These are phyloP conservation scores for Pyrenula massariospora DNA, from an alignment of 495 filamentous ascomycete species.

Conservation along the genomic window DNA sequence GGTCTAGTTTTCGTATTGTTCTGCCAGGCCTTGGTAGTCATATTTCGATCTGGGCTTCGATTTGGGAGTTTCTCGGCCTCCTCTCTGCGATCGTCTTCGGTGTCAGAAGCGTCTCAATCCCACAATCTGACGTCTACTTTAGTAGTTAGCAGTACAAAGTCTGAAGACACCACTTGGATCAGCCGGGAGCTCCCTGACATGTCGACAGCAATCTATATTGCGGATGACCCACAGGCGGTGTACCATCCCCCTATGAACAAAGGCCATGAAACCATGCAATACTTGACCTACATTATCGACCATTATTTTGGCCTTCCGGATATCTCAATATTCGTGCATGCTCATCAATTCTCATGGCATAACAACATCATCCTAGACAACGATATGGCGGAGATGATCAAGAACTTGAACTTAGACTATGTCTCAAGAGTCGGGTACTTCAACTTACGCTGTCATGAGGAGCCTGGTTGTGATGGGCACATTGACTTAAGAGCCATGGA, in stretches of 20 bases:
- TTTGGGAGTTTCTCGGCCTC: neutral
- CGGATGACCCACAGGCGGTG: slow-evolving; percentile 31
- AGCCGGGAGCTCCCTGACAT: slow-evolving; percentile 33
- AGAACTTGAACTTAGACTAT: slow-evolving; percentile 41
- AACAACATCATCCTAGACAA: slow-evolving; percentile 36
- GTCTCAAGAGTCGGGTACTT: slow-evolving; percentile 46
- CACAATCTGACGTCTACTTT: slow-evolving; percentile 32
- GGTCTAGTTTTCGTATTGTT: neutral
- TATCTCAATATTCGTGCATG: slow-evolving; percentile 49
- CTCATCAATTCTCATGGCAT: slow-evolving; percentile 53
- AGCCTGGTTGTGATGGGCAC: slow-evolving; percentile 48
- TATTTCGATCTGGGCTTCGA: neutral
- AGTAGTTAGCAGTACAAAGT: slow-evolving; percentile 41
- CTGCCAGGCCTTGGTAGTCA: neutral
- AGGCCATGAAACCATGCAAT: slow-evolving; percentile 47
- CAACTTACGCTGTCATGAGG: slow-evolving; percentile 55
- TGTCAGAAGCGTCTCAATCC: neutral
- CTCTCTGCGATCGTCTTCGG: neutral
- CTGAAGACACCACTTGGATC: slow-evolving; percentile 46
- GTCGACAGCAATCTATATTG: slow-evolving; percentile 40
- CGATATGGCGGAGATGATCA: slow-evolving; percentile 36
- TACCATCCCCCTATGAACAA: slow-evolving; percentile 40
- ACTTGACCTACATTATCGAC: slow-evolving; percentile 54
- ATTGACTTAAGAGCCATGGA: slow-evolving; percentile 37
- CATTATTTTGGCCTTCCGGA: slow-evolving; percentile 49